Percentiles rank a stretch among this genome's conserved stretches.
phyloP scores from a whole-genome alignment of 768 basidiomycete genomes.

The Tricholoma bakamatsutake region DNA sequence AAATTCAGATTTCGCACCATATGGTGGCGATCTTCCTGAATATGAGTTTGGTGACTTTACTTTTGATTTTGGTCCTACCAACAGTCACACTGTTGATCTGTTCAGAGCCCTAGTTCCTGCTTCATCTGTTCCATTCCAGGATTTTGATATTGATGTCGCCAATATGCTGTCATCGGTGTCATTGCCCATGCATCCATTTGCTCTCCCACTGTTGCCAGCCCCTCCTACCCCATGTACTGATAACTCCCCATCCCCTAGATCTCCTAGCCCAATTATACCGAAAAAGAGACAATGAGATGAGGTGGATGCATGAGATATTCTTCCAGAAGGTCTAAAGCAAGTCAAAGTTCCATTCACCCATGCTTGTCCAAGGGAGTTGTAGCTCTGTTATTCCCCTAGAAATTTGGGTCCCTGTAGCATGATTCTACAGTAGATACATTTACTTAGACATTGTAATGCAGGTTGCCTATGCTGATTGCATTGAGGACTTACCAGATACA shows the following conservation, averaged over 20 bases:
- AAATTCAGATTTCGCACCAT: background rate
- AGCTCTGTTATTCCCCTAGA: too few species aligned
- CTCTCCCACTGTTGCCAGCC: background rate
- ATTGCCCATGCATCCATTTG: background rate
- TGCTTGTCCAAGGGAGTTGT: background rate
- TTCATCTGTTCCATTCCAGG: background rate
- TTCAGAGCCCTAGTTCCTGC: background rate
- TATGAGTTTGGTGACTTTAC: background rate
- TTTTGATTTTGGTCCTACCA: background rate
- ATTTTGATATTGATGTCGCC: background rate
- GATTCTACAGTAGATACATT: too few species aligned
- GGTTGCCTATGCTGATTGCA: too few species aligned
- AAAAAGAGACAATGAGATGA: background rate
- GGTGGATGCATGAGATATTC: background rate
- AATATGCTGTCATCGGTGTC: background rate
- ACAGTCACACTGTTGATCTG: background rate
- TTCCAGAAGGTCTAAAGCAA: background rate
- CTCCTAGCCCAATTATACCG: background rate
- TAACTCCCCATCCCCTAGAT: background rate
- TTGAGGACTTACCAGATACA: too few species aligned
- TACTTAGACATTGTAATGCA: too few species aligned
- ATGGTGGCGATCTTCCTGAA: background rate
- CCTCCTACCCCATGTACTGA: background rate
- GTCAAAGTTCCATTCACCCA: background rate
- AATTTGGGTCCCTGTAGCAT: too few species aligned